Percentiles rank a stretch among this genome's conserved stretches.
Evolutionary conservation across 805 yeast genomes (phyloP).

Genomic region (Candida montana): DNA sequence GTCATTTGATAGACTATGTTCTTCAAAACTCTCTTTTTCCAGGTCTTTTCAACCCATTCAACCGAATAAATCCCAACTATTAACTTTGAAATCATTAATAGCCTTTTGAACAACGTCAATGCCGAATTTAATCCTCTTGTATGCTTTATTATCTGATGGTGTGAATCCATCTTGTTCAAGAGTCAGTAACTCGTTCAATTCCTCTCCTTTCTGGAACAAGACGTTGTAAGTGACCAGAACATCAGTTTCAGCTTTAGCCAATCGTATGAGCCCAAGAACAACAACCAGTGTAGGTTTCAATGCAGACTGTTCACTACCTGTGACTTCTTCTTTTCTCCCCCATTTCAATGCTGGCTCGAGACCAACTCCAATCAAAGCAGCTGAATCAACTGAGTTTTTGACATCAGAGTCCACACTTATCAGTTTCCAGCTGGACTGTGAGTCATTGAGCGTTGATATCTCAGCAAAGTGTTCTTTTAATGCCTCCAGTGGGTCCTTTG

Average conservation of each 20-base stretch:
- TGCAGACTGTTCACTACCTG: slow-evolving; percentile 11
- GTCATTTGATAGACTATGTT: too few relatives aligned
- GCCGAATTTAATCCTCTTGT: slow-evolving; percentile 26
- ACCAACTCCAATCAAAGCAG: slow-evolving; percentile 28
- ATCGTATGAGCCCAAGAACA: slow-evolving; percentile 52
- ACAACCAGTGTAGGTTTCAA: slow-evolving; percentile 38
- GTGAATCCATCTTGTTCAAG: neutral
- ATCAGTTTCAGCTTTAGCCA: slow-evolving; percentile 51
- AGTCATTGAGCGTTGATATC: slow-evolving; percentile 40
- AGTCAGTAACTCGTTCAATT: slow-evolving; percentile 16
- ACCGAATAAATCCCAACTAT: slow-evolving; percentile 44
- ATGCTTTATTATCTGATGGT: slow-evolving; percentile 18
- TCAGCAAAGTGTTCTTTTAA: slow-evolving; percentile 52
- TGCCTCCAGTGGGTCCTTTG: slow-evolving; percentile 35
- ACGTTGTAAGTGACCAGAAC: slow-evolving; percentile 54
- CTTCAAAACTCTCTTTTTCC: too few relatives aligned
- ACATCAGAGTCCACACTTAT: slow-evolving; percentile 12
- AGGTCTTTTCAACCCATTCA: too few relatives aligned
- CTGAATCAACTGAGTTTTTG: slow-evolving; percentile 3
- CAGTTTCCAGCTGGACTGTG: slow-evolving; percentile 26
- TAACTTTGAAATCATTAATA: slow-evolving; percentile 30
- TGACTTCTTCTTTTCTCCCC: slow-evolving; percentile 34
- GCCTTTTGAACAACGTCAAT: slow-evolving; percentile 22
- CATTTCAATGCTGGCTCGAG: slow-evolving; percentile 46
- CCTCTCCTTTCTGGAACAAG: slow-evolving; percentile 36